phyloP scores from a whole-genome alignment of 208 protist genomes.

The Crithidia brevicula region DNA sequence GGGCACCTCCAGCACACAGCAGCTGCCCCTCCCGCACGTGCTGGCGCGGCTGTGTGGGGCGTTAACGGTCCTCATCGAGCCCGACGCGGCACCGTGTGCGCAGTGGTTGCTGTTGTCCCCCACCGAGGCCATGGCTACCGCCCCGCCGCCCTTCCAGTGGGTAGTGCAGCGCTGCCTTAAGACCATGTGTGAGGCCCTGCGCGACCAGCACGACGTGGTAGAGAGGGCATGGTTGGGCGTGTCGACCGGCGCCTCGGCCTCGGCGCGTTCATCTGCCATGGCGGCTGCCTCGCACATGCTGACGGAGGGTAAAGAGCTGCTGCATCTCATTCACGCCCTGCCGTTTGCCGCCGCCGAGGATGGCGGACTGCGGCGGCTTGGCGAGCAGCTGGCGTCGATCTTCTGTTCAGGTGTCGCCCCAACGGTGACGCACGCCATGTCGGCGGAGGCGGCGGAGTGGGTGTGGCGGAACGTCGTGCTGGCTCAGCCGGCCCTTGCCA shows the following conservation, averaged over 20 bases:
- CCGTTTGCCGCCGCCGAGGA: constrained; percentile 20
- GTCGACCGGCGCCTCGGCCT: background rate
- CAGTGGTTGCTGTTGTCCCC: constrained; percentile 30
- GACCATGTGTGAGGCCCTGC: constrained; percentile 23
- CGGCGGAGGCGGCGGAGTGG: constrained; percentile 54
- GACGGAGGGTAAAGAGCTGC: constrained; percentile 11
- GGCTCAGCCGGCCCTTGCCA: constrained; percentile 28
- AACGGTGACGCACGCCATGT: constrained; percentile 27
- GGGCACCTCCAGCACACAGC: background rate
- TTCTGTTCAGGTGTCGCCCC: constrained; percentile 45
- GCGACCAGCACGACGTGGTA: constrained; percentile 14
- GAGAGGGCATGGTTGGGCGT: constrained; percentile 28
- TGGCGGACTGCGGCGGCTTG: constrained; percentile 29
- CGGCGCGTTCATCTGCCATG: background rate
- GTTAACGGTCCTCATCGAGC: constrained; percentile 13
- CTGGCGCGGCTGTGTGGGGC: constrained; percentile 13
- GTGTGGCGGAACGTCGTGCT: constrained; percentile 50
- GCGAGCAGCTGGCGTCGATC: constrained; percentile 33
- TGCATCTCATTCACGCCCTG: constrained; percentile 23
- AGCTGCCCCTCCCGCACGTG: constrained; percentile 18
- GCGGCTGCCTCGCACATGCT: constrained; percentile 18
- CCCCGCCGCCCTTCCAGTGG: constrained; percentile 33
- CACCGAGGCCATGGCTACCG: constrained; percentile 26
- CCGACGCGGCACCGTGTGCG: constrained; percentile 5
- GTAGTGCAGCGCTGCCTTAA: constrained; percentile 37